A percentile compares a stretch with the other conserved stretches of the same genome.
Evolutionary conservation across 495 filamentous ascomycete genomes (phyloP).

Genomic region (Hypoxylon crocopeplum): DNA sequence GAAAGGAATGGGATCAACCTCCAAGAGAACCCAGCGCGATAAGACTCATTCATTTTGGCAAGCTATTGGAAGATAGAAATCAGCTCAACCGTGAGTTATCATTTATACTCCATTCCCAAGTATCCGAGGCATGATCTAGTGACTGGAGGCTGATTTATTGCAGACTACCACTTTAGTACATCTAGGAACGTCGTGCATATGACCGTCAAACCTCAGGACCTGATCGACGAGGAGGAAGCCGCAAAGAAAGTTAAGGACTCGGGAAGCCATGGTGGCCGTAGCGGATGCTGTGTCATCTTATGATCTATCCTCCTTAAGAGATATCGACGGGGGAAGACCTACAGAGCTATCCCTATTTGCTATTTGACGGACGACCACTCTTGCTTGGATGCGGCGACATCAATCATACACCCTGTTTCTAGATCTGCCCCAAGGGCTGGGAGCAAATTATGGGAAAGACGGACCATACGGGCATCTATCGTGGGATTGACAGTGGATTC

Average conservation of each 20-base stretch:
- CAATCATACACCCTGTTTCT: conserved; percentile 29
- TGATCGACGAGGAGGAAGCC: conserved; percentile 85
- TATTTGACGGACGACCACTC: conserved; percentile 8
- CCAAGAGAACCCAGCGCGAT: conserved; percentile 85
- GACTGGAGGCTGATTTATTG: background rate
- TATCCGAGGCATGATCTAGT: background rate
- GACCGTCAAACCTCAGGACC: conserved; percentile 87
- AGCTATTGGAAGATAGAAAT: conserved; percentile 85
- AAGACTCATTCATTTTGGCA: conserved; percentile 86
- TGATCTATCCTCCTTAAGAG: conserved; percentile 27
- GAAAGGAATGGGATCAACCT: conserved; percentile 85
- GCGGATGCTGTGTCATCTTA: conserved; percentile 85
- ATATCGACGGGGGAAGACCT: background rate
- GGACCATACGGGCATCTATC: conserved; percentile 26
- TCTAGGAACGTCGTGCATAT: conserved; percentile 87
- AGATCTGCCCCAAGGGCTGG: conserved; percentile 12
- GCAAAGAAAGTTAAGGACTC: conserved; percentile 74
- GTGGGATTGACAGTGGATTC: conserved; percentile 28
- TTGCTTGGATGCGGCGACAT: conserved; percentile 24
- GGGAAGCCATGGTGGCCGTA: conserved; percentile 65
- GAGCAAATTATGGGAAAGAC: conserved; percentile 17
- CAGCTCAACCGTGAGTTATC: conserved; percentile 68
- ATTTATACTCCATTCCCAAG: background rate
- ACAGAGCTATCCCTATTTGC: background rate
- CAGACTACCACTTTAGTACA: conserved; percentile 81